These are phyloP conservation scores for Clitocybe nebularis DNA, from an alignment of 1,284 basidiomycete species.

Conservation along the genomic window DNA sequence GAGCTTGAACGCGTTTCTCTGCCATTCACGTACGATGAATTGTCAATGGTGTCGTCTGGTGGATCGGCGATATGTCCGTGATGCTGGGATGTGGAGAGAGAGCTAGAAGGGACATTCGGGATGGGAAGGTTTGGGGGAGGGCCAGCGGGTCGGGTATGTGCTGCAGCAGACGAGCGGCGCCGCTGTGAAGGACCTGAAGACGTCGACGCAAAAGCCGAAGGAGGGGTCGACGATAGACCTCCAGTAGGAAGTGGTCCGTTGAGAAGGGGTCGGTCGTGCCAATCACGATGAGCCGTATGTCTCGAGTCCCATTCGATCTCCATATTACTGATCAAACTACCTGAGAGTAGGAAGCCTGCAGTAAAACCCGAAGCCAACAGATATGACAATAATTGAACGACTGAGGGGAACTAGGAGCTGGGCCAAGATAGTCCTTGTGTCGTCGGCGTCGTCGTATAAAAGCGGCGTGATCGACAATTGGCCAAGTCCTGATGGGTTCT, in stretches of 20 bases:
- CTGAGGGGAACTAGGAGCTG: no score
- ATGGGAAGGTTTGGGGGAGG: conserved; percentile 76
- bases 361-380: conserved; percentile 5
- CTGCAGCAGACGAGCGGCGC: conserved; percentile 65
- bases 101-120: conserved; percentile 47
- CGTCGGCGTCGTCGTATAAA: conserved; percentile 12
- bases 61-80: conserved; percentile 17
- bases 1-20: conserved; percentile 30
- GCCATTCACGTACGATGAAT: conserved; percentile 23
- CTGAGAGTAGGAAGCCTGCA: conserved; percentile 7
- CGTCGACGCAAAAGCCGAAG: conserved; percentile 27
- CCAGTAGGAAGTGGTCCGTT: conserved; percentile 14
- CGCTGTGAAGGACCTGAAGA: conserved; percentile 38
- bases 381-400: no score
- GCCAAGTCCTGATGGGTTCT: conserved; percentile 21
- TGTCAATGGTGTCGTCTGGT: conserved; percentile 18
- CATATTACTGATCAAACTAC: conserved; percentile 31
- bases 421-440: conserved; percentile 9
- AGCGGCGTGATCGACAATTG: conserved; percentile 16
- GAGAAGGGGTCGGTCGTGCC: conserved; percentile 35
- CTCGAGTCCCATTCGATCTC: conserved; percentile 50
- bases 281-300: conserved; percentile 38
- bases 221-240: conserved; percentile 27
- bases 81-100: conserved; percentile 17
- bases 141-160: conserved; percentile 56